These are phyloP conservation scores for Podila verticillata DNA, from an alignment of 192 early-diverging fungal genomes.

Conservation along the genomic window DNA sequence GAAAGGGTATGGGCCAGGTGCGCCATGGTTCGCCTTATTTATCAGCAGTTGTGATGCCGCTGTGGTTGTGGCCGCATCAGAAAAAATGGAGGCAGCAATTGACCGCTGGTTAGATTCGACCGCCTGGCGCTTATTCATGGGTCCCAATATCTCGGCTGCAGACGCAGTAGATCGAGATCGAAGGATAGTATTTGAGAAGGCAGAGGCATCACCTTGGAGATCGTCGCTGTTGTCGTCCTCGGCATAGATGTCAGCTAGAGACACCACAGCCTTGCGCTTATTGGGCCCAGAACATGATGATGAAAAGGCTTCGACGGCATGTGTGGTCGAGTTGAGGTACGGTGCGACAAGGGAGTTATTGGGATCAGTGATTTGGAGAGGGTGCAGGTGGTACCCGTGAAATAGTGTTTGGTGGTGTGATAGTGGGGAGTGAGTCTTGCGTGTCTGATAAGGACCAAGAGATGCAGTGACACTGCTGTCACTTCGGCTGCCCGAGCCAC, in stretches of 20 bases:
- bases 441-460: neutral
- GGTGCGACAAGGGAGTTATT: neutral
- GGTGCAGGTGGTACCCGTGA: neutral
- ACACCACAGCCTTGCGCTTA: constrained; percentile 34
- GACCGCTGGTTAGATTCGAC: constrained; percentile 10
- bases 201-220: neutral
- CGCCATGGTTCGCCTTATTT: neutral
- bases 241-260: constrained; percentile 32
- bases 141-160: neutral
- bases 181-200: constrained; percentile 18
- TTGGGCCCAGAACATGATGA: neutral
- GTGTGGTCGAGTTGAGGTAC: constrained; percentile 12
- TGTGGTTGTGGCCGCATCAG: neutral
- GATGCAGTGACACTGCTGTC: neutral
- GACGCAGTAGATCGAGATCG: neutral
- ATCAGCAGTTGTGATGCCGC: too few relatives aligned
- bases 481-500: neutral
- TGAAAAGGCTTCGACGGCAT: constrained; percentile 21
- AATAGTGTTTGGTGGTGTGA: neutral
- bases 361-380: neutral
- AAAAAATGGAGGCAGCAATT: neutral
- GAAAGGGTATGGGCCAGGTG: neutral
- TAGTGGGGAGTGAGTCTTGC: neutral
- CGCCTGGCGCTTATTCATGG: constrained; percentile 10
- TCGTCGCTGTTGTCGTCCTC: constrained; percentile 1